Conservation (phyloP, 768 basidiomycete genomes). For the Tylopilus sp. region DNA sequence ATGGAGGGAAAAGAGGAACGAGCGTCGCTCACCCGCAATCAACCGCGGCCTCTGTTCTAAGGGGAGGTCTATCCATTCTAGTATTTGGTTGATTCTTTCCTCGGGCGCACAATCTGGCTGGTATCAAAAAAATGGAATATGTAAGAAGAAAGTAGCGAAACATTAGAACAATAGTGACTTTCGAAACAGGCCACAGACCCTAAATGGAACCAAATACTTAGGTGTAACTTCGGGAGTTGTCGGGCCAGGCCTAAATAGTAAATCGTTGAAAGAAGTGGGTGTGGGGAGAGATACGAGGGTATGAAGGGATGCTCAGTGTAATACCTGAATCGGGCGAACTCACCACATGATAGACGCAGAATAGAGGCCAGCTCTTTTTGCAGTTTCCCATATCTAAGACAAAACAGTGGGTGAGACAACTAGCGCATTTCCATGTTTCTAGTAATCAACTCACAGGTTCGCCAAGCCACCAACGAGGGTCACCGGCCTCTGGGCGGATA, state of each 20-base stretch:
- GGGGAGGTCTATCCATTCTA: slow-evolving; percentile 68
- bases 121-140: neutral
- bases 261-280: no score
- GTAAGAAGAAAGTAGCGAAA: neutral
- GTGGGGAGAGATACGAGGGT: no score
- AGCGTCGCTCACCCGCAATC: slow-evolving; percentile 50
- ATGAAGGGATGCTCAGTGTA: no score
- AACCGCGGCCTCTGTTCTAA: slow-evolving; percentile 66
- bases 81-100: slow-evolving; percentile 69
- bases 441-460: slow-evolving; percentile 59
- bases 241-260: slow-evolving; percentile 14
- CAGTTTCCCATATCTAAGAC: slow-evolving; percentile 86
- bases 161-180: neutral
- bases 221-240: slow-evolving; percentile 10
- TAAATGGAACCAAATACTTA: slow-evolving; percentile 14
- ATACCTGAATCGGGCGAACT: neutral
- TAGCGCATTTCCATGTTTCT: neutral
- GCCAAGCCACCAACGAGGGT: slow-evolving; percentile 79
- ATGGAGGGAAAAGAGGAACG: neutral
- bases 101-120: slow-evolving; percentile 12
- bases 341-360: slow-evolving; percentile 91
- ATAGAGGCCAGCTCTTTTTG: slow-evolving; percentile 61
- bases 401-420: neutral
- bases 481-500: slow-evolving; percentile 53
- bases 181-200: slow-evolving; percentile 5